Conservation (phyloP, 371 early-diverging fungal species). For the Entomophthora muscae region DNA sequence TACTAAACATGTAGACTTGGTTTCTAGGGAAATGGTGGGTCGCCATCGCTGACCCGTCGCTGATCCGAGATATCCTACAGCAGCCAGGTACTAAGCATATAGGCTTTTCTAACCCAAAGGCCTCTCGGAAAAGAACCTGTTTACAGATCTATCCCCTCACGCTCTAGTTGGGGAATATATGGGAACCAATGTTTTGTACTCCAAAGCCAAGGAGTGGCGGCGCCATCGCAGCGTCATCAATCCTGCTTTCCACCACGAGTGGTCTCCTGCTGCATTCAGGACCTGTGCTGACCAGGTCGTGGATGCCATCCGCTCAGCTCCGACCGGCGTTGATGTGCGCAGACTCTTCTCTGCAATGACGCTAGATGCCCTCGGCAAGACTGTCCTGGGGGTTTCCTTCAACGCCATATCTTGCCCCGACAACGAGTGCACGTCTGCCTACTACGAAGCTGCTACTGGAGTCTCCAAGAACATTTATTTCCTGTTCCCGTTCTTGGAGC, state of each 20-base stretch:
- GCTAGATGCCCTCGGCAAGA: slow-evolving; percentile 8
- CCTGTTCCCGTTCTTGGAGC: slow-evolving; percentile 4
- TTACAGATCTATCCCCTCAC: neutral
- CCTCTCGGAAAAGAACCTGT: neutral
- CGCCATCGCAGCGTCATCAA: slow-evolving; percentile 5
- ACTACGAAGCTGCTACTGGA: slow-evolving; percentile 12
- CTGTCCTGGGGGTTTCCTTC: slow-evolving; percentile 8
- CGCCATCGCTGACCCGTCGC: neutral
- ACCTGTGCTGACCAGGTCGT: neutral
- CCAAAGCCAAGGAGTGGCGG: slow-evolving; percentile 5
- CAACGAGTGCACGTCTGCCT: slow-evolving; percentile 13
- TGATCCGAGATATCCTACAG: neutral
- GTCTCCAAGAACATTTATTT: slow-evolving; percentile 6
- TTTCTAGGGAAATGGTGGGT: slow-evolving; percentile 7
- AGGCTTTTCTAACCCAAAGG: neutral
- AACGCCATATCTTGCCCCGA: slow-evolving; percentile 14
- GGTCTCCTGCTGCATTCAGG: neutral
- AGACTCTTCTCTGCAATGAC: slow-evolving; percentile 9
- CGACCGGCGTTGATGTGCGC: neutral
- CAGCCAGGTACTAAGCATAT: neutral
- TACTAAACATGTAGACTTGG: neutral
- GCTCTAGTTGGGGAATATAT: neutral
- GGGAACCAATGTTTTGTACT: neutral
- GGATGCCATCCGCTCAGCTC: neutral
- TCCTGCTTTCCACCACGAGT: slow-evolving; percentile 4